Conservation (phyloP, 1,284 basidiomycete species). For the Marasmius fiardii region DNA sequence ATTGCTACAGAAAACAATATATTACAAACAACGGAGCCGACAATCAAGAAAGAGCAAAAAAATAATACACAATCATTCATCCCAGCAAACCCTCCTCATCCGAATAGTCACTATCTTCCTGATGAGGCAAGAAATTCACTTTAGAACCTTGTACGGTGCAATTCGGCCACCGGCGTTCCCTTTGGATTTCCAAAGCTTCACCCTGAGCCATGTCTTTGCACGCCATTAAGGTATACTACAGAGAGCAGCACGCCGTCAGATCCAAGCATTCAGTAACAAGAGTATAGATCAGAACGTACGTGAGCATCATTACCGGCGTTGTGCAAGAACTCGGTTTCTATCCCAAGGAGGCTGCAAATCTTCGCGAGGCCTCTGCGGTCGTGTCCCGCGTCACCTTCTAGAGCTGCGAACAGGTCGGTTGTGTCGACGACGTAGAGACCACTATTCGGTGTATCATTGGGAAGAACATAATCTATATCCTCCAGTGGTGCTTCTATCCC, state of each 20-base stretch:
- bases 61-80: neutral
- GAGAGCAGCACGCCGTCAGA: conserved; percentile 57
- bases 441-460: conserved; percentile 44
- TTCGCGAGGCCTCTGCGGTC: conserved; percentile 55
- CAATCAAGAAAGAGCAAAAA: neutral
- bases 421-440: conserved; percentile 74
- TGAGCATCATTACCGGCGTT: conserved; percentile 86
- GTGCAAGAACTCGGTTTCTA: conserved; percentile 58
- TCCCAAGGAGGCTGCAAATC: conserved; percentile 57
- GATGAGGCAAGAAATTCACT: conserved; percentile 55
- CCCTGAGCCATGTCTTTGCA: conserved; percentile 33
- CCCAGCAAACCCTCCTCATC: conserved; percentile 46
- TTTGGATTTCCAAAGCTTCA: conserved; percentile 54
- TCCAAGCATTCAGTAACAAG: neutral
- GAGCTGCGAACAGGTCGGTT: conserved; percentile 64
- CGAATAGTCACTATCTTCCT: conserved; percentile 59
- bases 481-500: conserved; percentile 49
- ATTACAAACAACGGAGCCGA: neutral
- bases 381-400: conserved; percentile 54
- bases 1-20: neutral
- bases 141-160: conserved; percentile 42
- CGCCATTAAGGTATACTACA: conserved; percentile 59
- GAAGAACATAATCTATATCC: conserved; percentile 51
- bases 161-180: conserved; percentile 73
- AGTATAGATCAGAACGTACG: conserved; percentile 37